A percentile compares a stretch with the other conserved stretches of the same genome.
phyloP scores from a whole-genome alignment of 192 early-diverging fungal species.

The Coemansia sp. region DNA sequence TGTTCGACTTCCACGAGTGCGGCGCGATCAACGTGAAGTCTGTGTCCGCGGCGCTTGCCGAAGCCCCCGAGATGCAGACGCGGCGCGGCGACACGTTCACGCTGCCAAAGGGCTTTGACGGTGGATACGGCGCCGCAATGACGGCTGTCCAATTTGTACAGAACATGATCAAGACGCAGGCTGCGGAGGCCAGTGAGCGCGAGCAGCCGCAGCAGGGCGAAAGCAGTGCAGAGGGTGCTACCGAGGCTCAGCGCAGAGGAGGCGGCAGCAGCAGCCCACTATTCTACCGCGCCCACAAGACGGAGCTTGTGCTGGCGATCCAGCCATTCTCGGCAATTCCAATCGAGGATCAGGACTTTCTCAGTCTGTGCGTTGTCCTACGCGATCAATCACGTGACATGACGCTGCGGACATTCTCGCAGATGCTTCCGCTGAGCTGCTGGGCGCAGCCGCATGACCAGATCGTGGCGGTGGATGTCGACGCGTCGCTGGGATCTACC shows the following conservation, averaged over 20 bases:
- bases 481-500: slow-evolving; percentile 39
- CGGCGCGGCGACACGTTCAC: slow-evolving; percentile 53
- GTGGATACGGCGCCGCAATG: slow-evolving; percentile 49
- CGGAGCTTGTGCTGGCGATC: slow-evolving; percentile 43
- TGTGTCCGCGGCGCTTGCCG: slow-evolving; percentile 24
- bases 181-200: not conserved
- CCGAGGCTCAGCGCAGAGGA: not conserved
- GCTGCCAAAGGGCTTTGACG: slow-evolving; percentile 55
- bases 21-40: slow-evolving; percentile 48
- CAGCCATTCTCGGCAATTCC: slow-evolving; percentile 52
- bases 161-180: slow-evolving; percentile 21
- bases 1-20: slow-evolving; percentile 48
- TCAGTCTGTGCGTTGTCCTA: slow-evolving; percentile 45
- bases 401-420: slow-evolving; percentile 52
- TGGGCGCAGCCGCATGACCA: slow-evolving; percentile 53
- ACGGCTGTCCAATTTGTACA: slow-evolving; percentile 47
- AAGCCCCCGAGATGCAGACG: slow-evolving; percentile 48
- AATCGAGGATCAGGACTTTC: slow-evolving; percentile 49
- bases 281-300: slow-evolving; percentile 47
- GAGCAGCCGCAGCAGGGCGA: not conserved
- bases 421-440: slow-evolving; percentile 54
- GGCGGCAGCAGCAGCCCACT: slow-evolving; percentile 37
- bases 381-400: slow-evolving; percentile 35
- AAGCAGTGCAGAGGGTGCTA: not conserved
- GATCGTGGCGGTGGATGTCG: slow-evolving; percentile 51